phyloP scores from a whole-genome alignment of 768 basidiomycete species.

The Favolaschia claudopus region DNA sequence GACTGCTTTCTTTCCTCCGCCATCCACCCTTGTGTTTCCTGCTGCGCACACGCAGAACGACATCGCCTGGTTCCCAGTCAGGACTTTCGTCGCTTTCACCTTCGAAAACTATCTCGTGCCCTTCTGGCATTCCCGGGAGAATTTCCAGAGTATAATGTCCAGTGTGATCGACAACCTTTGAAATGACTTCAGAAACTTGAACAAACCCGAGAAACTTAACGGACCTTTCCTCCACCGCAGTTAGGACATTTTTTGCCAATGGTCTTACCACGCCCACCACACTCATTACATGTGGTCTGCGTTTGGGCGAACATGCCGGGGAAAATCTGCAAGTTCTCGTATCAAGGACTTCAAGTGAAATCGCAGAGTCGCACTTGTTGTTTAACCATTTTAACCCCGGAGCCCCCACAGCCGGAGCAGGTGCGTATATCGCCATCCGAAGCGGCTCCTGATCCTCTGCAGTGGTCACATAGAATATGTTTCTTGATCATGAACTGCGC shows the following conservation, averaged over 20 bases:
- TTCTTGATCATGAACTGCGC: constrained; percentile 91
- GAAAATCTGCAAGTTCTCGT: constrained; percentile 65
- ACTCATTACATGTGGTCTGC: constrained; percentile 84
- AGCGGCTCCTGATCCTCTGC: constrained; percentile 93
- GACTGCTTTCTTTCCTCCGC: constrained; percentile 86
- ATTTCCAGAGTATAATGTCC: constrained; percentile 89
- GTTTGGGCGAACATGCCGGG: constrained; percentile 96
- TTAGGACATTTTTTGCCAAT: constrained; percentile 83
- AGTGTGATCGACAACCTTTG: constrained; percentile 72
- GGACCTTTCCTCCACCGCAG: constrained; percentile 75
- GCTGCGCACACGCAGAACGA: constrained; percentile 85
- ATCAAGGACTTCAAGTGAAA: background rate
- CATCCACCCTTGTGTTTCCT: constrained; percentile 81
- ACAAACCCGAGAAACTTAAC: background rate
- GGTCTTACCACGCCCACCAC: constrained; percentile 82
- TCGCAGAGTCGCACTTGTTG: constrained; percentile 64
- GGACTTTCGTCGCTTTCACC: constrained; percentile 97
- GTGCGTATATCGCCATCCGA: constrained; percentile 87
- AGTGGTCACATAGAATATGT: constrained; percentile 93
- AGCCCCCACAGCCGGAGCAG: constrained; percentile 85
- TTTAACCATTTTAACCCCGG: constrained; percentile 83
- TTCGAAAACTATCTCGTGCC: constrained; percentile 91
- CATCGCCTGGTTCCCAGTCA: constrained; percentile 96
- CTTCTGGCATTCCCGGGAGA: constrained; percentile 89
- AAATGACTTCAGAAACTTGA: background rate